These are phyloP conservation scores for Irpex sp. DNA, from an alignment of 1,284 basidiomycete species.

Conservation along the genomic window DNA sequence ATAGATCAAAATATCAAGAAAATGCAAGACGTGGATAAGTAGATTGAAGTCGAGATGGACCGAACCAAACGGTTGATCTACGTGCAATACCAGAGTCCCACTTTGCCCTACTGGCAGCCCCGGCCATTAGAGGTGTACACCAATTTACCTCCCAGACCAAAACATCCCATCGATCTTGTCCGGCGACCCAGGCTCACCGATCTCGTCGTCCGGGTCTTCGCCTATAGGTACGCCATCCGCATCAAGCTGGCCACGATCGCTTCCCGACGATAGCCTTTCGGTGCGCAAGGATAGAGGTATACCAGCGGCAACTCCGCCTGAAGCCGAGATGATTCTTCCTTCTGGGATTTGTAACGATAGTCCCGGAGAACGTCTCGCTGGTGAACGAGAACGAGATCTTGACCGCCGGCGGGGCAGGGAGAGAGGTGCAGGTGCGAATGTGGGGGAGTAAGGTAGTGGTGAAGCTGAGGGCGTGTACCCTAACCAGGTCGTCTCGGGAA, in stretches of 20 bases:
- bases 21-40: background rate
- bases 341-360: background rate
- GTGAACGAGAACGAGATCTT: background rate
- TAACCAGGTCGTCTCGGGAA: slow-evolving; percentile 1
- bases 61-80: no score
- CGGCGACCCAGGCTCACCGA: slow-evolving; percentile 7
- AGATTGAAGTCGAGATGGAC: no score
- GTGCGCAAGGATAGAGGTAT: background rate
- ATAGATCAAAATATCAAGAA: background rate
- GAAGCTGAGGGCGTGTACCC: slow-evolving; percentile 2
- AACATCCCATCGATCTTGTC: slow-evolving; percentile 10
- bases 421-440: slow-evolving; percentile 2
- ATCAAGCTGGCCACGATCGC: background rate
- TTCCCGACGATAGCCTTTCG: background rate
- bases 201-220: background rate
- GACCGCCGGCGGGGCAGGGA: background rate
- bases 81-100: no score
- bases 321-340: background rate
- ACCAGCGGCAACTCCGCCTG: background rate
- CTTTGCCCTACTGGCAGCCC: no score
- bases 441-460: slow-evolving; percentile 4
- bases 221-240: slow-evolving; percentile 5
- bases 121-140: no score
- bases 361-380: background rate
- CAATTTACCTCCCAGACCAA: slow-evolving; percentile 10